Evolutionary conservation across 2,329 filamentous ascomycete genomes (phyloP), one percentile per base, ranked within the genome.

Genomic region (Stachybotrys chartarum): DNA sequence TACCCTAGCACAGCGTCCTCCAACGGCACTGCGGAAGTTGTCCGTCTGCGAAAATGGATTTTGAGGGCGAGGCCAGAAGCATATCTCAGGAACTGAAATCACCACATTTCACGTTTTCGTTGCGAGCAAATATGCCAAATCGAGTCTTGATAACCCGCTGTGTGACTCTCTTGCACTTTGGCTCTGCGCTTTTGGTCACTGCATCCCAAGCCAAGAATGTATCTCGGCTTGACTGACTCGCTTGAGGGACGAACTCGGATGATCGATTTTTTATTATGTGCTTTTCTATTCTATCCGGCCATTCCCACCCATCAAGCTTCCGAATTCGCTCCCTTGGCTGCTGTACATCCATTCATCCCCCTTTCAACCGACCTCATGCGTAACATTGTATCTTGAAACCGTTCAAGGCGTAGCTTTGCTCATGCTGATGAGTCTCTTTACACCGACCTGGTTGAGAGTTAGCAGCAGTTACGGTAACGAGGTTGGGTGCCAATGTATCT

Each of bases 351-450:
- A 55, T 52, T 54, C 56, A 60, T 58, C 32, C 31, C 52, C 52
- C 57, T 24, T 24, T 24, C 24, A 2, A 24, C 24, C 24, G 24
- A 4, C 24, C 24, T 24, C 24, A 24, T 24, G 24, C 24, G 24
- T 24, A 24, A 50, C 42, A 39, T 35, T 24, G 51, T 31, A 14
- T 42, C 14, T 14, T 6, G 35, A 42, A 42, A 14, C 14, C 35
- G 35, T 55, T 72, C 66, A 86, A 57, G 86, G 83, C 8, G 87
- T 90, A 39, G 83, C 86, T 72, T 86, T 86, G 75, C 87, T 90
- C 88, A 91, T 91, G 70, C 83, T 86, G 64, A 91, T 83, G 65
- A 91, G 75, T 61, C 88, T 81, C 73, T 91, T 91, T 49, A 91
- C 82, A 66, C 88, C 88, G 63, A 88, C 84, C 86, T 89, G 59